A percentile compares a stretch with the other conserved stretches of the same genome.
phyloP scores from a whole-genome alignment of 768 basidiomycete species.

The Lactarius quietus region DNA sequence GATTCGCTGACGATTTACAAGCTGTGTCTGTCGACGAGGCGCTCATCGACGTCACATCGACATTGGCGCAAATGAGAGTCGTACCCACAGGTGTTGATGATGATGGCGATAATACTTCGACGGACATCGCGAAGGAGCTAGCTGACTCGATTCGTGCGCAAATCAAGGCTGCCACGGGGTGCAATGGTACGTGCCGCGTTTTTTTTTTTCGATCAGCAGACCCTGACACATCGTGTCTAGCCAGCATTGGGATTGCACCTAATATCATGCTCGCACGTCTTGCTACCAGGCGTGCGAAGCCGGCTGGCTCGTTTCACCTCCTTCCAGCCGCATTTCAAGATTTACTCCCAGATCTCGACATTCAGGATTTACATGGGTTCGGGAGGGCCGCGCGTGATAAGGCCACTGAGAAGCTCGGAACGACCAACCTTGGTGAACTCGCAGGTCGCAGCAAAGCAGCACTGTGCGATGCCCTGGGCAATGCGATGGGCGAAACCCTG shows the following conservation, averaged over 20 bases:
- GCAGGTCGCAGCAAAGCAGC: constrained; percentile 55
- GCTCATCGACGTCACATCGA: constrained; percentile 78
- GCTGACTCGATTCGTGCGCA: constrained; percentile 79
- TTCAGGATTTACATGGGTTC: constrained; percentile 85
- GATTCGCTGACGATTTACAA: constrained; percentile 85
- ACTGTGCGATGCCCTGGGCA: constrained; percentile 74
- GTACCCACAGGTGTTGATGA: constrained; percentile 27
- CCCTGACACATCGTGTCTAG: constrained; percentile 38
- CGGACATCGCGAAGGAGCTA: constrained; percentile 68
- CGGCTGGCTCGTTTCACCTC: constrained; percentile 82
- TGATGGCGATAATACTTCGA: constrained; percentile 29
- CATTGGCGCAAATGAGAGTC: constrained; percentile 41
- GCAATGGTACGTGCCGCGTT: constrained; percentile 57
- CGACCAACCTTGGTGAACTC: constrained; percentile 66
- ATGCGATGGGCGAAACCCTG: constrained; percentile 76
- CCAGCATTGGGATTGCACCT: constrained; percentile 87
- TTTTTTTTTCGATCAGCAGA: constrained; percentile 3
- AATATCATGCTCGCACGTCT: constrained; percentile 92
- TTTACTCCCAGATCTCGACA: constrained; percentile 64
- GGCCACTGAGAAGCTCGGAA: constrained; percentile 74
- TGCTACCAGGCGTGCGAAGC: constrained; percentile 89
- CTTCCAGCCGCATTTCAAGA: constrained; percentile 45
- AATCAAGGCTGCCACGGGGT: constrained; percentile 74
- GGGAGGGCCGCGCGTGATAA: constrained; percentile 74
- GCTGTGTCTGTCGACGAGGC: constrained; percentile 98